Percentiles rank a stretch among this genome's conserved stretches.
These are phyloP conservation scores for Botrytis hyacinthi DNA, from an alignment of 2,329 filamentous ascomycete genomes.

Conservation along the genomic window DNA sequence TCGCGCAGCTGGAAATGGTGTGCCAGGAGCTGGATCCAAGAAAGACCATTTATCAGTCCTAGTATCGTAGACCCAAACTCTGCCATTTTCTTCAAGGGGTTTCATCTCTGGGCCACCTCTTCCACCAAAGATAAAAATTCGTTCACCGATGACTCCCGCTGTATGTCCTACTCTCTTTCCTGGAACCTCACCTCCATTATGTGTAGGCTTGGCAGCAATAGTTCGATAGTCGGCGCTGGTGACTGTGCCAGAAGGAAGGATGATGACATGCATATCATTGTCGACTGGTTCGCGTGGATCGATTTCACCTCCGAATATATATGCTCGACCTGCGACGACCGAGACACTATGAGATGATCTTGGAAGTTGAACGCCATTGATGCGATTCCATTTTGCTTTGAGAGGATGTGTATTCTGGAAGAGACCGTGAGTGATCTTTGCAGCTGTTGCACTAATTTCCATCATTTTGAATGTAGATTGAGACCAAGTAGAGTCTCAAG, in stretches of 20 bases:
- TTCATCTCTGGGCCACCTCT: slow-evolving; percentile 67
- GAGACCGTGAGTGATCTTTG: slow-evolving; percentile 30
- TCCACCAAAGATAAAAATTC: slow-evolving; percentile 80
- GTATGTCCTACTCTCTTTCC: slow-evolving; percentile 71
- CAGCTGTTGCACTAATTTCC: slow-evolving; percentile 30
- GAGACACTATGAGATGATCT: slow-evolving; percentile 74
- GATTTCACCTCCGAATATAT: slow-evolving; percentile 76
- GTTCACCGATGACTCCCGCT: slow-evolving; percentile 63
- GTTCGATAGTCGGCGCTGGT: slow-evolving; percentile 56
- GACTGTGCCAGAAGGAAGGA: slow-evolving; percentile 56
- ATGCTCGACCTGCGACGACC: slow-evolving; percentile 55
- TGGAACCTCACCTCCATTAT: slow-evolving; percentile 51
- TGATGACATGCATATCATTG: slow-evolving; percentile 67
- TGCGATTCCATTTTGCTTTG: slow-evolving; percentile 60
- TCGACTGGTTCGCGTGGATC: slow-evolving; percentile 65
- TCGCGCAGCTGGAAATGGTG: slow-evolving; percentile 59
- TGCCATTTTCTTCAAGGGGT: slow-evolving; percentile 70
- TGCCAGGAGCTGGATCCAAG: slow-evolving; percentile 54
- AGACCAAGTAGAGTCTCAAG: neutral
- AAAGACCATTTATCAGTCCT: slow-evolving; percentile 61
- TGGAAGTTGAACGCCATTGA: slow-evolving; percentile 54
- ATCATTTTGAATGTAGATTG: slow-evolving; percentile 32
- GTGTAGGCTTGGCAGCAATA: slow-evolving; percentile 50
- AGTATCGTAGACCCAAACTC: slow-evolving; percentile 75
- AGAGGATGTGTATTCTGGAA: slow-evolving; percentile 39